Evolutionary conservation across 768 basidiomycete genomes (phyloP).

Genomic region (Lyophyllum semitale): DNA sequence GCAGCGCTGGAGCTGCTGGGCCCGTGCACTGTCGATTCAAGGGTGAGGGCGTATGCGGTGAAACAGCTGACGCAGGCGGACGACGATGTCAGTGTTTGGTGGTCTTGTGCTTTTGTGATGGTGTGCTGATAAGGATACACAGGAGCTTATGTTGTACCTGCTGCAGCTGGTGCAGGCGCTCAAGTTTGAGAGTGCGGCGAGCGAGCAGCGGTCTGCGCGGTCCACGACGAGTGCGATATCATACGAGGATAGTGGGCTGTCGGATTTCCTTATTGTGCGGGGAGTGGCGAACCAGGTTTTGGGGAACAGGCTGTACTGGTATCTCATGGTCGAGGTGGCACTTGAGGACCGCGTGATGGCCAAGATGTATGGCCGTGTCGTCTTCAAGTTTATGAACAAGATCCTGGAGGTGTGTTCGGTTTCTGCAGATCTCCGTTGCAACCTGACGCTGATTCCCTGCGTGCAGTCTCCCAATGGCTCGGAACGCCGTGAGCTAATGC

Average conservation of each 20-base stretch:
- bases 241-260: constrained; percentile 89
- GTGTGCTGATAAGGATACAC: constrained; percentile 9
- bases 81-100: constrained; percentile 71
- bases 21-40: constrained; percentile 84
- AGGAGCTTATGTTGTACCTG: constrained; percentile 93
- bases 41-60: constrained; percentile 94
- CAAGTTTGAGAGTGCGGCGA: constrained; percentile 88
- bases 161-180: constrained; percentile 97
- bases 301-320: constrained; percentile 95
- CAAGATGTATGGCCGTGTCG: constrained; percentile 92
- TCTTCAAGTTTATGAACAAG: constrained; percentile 87
- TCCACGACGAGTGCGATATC: constrained; percentile 75
- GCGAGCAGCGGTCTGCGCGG: constrained; percentile 74
- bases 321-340: constrained; percentile 94
- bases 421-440: not conserved
- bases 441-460: not conserved
- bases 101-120: not conserved
- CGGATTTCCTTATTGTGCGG: constrained; percentile 87
- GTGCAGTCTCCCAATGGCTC: constrained; percentile 70
- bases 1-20: constrained; percentile 95
- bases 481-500: constrained; percentile 84
- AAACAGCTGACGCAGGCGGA: constrained; percentile 88
- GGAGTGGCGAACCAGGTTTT: constrained; percentile 82
- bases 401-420: constrained; percentile 69
- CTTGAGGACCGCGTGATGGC: constrained; percentile 83